Conservation (phyloP, 1,139 yeast genomes). For the Lodderomyces theae region DNA sequence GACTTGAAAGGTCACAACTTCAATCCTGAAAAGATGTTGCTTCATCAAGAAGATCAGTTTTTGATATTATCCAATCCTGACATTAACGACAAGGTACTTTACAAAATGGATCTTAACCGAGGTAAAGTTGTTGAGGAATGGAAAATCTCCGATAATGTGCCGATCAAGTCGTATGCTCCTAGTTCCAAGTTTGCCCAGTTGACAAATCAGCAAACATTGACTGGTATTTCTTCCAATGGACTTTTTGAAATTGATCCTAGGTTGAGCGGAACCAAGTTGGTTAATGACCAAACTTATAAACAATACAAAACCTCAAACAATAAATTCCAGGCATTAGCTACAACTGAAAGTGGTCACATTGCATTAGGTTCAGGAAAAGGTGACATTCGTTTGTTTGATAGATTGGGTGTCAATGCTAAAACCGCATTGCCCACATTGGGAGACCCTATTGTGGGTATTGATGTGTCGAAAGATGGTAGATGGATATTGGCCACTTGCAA, state of each 20-base stretch:
- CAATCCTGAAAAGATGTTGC: conserved; percentile 64
- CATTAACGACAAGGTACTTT: conserved; percentile 41
- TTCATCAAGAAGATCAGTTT: conserved; percentile 69
- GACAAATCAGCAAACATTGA: conserved; percentile 67
- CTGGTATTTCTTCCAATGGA: conserved; percentile 65
- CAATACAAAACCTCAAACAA: conserved; percentile 53
- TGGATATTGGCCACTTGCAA: conserved; percentile 81
- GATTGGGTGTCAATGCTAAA: conserved; percentile 71
- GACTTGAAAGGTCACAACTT: conserved; percentile 53
- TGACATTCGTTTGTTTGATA: conserved; percentile 69
- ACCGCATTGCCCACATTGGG: conserved; percentile 80
- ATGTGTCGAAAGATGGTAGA: conserved; percentile 74
- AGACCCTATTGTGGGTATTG: conserved; percentile 64
- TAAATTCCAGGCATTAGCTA: conserved; percentile 60
- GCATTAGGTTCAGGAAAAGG: conserved; percentile 79
- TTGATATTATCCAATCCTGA: conserved; percentile 61
- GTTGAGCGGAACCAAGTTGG: conserved; percentile 51
- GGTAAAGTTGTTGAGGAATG: conserved; percentile 86
- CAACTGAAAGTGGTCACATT: conserved; percentile 70
- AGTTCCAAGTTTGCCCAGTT: conserved; percentile 68
- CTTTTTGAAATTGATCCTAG: conserved; percentile 81
- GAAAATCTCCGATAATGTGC: conserved; percentile 45
- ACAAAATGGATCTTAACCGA: conserved; percentile 72
- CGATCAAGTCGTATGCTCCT: conserved; percentile 63
- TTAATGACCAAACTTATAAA: conserved; percentile 38